Base-by-base conservation (phyloP, 495 filamentous ascomycete genomes). In the Friedmanniomyces simplex region DNA sequence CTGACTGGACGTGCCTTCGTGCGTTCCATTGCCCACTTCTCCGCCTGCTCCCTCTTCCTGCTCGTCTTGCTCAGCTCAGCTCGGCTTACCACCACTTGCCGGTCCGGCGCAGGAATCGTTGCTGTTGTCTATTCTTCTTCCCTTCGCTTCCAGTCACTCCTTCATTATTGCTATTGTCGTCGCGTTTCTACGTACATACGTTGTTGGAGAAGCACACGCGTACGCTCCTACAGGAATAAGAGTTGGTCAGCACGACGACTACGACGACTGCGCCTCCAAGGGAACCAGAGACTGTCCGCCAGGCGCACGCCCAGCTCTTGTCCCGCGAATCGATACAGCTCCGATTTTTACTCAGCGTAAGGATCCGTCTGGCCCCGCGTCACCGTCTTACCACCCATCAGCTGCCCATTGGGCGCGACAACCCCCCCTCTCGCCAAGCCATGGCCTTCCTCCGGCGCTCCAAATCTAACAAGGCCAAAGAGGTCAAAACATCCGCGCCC, bases 391-490 rank as follows among this genome's bases (percentile, higher is more conserved):
- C 39, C 39, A 43, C 39, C 39, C 4, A 2, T 16, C 14, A 2
- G 5, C 39, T 5, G 7, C 46, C 46, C 46, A 49, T 24, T 49
- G 46, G 46, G 46, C 46, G 4, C 3, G 13, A 49, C 20, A 28
- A 25, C 46, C 25, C 46, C 28, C 28, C 28, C 28, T 32, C 28
- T 4, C 20, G 16, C 46, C 11, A 6, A 5, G 14, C 3, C 25
- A 52, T 52, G 49, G n/a, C 49, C 11, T 52, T 52, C 16, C 49
- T 52, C 25, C 11, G 30, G 5, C 49, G 49, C 30, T 32, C 49
- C 16, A 52, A 52, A 22, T 52, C 49, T 5, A 8, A 52, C 11
- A 52, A 14, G 26, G 26, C 26, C 49, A 36, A 26, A 22, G 8
- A 32, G 2, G 26, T 8, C 49, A 20, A 36, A 21, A 21, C 2